Conservation (phyloP, 768 basidiomycete species). For the Calocera cornea region DNA sequence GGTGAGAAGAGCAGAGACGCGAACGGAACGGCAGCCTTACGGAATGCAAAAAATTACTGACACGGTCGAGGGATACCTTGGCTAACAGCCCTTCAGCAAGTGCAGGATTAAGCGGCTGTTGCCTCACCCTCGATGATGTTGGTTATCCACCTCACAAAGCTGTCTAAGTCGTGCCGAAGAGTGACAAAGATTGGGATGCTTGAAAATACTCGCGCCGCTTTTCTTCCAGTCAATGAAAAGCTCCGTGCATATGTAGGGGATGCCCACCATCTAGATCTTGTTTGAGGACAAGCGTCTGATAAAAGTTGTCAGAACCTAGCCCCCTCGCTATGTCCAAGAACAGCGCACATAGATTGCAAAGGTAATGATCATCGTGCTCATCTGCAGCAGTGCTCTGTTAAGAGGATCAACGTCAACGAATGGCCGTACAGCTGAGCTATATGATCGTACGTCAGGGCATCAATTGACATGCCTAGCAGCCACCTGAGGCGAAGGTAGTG, state of each 20-base stretch:
- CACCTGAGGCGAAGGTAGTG: constrained; percentile 39
- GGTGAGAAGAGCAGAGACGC: not conserved
- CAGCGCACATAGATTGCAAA: constrained; percentile 43
- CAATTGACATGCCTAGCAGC: constrained; percentile 30
- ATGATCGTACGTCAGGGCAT: constrained; percentile 22
- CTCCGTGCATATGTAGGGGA: too few species aligned
- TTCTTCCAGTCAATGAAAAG: too few species aligned
- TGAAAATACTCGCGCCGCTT: constrained; percentile 34
- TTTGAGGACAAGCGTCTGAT: constrained; percentile 28
- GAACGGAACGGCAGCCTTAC: not conserved
- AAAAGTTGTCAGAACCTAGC: not conserved
- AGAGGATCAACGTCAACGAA: not conserved
- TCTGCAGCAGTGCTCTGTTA: constrained; percentile 42
- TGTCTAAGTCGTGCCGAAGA: constrained; percentile 38
- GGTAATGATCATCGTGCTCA: constrained; percentile 51
- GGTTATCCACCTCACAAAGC: constrained; percentile 19
- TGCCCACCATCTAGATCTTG: constrained; percentile 24
- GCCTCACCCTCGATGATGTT: constrained; percentile 15
- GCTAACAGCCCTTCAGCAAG: constrained; percentile 18
- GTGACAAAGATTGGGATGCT: constrained; percentile 51
- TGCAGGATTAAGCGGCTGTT: not conserved
- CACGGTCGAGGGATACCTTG: constrained; percentile 52
- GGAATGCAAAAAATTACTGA: constrained; percentile 33
- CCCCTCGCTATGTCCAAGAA: not conserved
- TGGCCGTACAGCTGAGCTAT: constrained; percentile 20